Conservation (phyloP, 2,329 filamentous ascomycete species). For the Colletotrichum acutatum region DNA sequence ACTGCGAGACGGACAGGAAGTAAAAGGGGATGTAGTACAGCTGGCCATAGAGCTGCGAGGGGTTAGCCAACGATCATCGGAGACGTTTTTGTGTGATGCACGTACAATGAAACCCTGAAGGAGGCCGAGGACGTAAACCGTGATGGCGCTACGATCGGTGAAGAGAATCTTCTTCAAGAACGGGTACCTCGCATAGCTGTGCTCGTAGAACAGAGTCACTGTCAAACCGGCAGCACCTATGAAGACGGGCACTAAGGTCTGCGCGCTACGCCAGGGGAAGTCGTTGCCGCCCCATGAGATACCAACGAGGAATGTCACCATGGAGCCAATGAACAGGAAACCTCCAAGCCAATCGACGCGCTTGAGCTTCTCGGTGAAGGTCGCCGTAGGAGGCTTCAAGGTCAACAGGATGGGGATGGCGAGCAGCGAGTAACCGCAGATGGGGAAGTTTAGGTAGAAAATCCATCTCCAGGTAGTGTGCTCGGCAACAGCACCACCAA, state of each 20-base stretch:
- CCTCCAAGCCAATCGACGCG: conserved; percentile 59
- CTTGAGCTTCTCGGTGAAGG: conserved; percentile 45
- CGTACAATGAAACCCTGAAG: conserved; percentile 48
- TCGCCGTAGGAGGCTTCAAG: conserved; percentile 46
- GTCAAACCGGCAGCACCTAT: conserved; percentile 53
- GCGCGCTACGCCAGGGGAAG: conserved; percentile 53
- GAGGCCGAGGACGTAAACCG: conserved; percentile 44
- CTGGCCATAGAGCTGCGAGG: conserved; percentile 41
- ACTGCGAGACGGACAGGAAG: conserved; percentile 48
- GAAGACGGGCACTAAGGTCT: conserved; percentile 55
- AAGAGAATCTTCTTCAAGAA: conserved; percentile 47
- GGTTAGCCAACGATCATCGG: not conserved
- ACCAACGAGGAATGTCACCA: conserved; percentile 57
- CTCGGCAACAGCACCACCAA: conserved; percentile 49
- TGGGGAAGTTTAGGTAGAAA: conserved; percentile 60
- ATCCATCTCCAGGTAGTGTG: conserved; percentile 57
- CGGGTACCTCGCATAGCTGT: conserved; percentile 43
- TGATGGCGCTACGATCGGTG: conserved; percentile 41
- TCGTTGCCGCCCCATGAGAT: conserved; percentile 59
- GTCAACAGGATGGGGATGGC: conserved; percentile 55
- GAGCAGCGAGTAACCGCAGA: conserved; percentile 52
- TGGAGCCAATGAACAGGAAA: conserved; percentile 54
- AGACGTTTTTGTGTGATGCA: not conserved
- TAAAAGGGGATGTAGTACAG: conserved; percentile 51
- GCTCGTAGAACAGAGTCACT: conserved; percentile 51